phyloP scores from a whole-genome alignment of 2,329 filamentous ascomycete species.

The Fusarium verrucosum region DNA sequence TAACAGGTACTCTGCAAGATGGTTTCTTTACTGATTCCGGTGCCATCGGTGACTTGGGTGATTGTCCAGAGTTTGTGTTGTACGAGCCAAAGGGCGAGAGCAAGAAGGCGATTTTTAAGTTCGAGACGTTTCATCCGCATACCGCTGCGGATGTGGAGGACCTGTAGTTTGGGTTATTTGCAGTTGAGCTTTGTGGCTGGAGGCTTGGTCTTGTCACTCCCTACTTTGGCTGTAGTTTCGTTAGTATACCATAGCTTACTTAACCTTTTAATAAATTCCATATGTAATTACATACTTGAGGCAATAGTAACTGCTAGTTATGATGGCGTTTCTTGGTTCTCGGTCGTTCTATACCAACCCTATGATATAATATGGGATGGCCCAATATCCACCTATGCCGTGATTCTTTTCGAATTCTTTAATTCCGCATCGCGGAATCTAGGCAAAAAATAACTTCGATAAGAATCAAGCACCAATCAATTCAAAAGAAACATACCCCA shows the following conservation, averaged over 20 bases:
- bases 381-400: too few species aligned
- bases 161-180: too few species aligned
- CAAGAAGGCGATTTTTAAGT: conserved; percentile 20
- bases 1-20: conserved; percentile 11
- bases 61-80: conserved; percentile 9
- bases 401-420: too few species aligned
- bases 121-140: conserved; percentile 27
- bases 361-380: too few species aligned
- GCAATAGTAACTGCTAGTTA: neutral
- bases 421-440: neutral
- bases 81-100: conserved; percentile 26
- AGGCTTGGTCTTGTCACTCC: too few species aligned
- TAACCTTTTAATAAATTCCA: conserved; percentile 10
- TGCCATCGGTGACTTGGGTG: neutral
- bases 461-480: neutral
- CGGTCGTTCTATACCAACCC: neutral
- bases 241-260: neutral
- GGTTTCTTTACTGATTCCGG: conserved; percentile 4
- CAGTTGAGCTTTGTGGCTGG: too few species aligned
- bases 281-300: neutral
- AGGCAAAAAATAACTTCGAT: neutral
- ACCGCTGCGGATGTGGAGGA: conserved; percentile 22
- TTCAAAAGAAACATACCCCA: neutral
- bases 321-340: neutral
- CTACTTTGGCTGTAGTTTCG: conserved; percentile 1